Base-by-base conservation (phyloP, 2,329 filamentous ascomycete genomes). In the Aureobasidium sp. region DNA sequence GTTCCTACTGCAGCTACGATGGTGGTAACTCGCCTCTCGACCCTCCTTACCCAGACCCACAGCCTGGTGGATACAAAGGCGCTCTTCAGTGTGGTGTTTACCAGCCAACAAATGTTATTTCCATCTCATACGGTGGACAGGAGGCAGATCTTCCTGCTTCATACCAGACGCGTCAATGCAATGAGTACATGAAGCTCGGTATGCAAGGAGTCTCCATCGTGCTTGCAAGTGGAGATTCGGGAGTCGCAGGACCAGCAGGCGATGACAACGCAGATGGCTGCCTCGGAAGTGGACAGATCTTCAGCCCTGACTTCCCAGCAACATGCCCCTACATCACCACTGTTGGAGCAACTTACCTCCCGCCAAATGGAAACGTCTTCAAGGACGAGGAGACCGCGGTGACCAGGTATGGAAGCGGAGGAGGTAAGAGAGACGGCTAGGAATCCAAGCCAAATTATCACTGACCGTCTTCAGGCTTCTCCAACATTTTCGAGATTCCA, bases 191-290 rank as follows among this genome's bases (percentile, higher is more conserved):
- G 61, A 80, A 86, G 66, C 82, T 88, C 53, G 85, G 84, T 15
- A 80, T 83, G 1, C 82, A 85, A 47, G 86, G 86, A 15, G 81
- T 86, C 5, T 82, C 82, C 1, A 77, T 88, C 12, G 73, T 88
- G 34, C 83, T 84, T 64, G 80, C 83, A 17, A 82, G 81, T 15
- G 87, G 87, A 5, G 86, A 90, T 67, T 73, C 74, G 20, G 84
- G 84, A 31, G 78, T 84, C 17, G 81, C 71, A 74, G 77, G 65
- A 78, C 81, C 2, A 81, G 81, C 8, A 81, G 66, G 73, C 70
- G 67, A 75, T 69, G 64, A 69, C 5, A 70, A 66, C 2, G 64
- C 64, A 68, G 73, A 70, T 49, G 74, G 74, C 17, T 80, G 77
- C 67, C 72, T 75, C 64, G 75, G 75, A 55, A 78, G 77, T 67